A percentile compares a stretch with the other conserved stretches of the same genome.
These are phyloP conservation scores for Suillus alpinus DNA, from an alignment of 768 basidiomycete genomes.

Conservation along the genomic window DNA sequence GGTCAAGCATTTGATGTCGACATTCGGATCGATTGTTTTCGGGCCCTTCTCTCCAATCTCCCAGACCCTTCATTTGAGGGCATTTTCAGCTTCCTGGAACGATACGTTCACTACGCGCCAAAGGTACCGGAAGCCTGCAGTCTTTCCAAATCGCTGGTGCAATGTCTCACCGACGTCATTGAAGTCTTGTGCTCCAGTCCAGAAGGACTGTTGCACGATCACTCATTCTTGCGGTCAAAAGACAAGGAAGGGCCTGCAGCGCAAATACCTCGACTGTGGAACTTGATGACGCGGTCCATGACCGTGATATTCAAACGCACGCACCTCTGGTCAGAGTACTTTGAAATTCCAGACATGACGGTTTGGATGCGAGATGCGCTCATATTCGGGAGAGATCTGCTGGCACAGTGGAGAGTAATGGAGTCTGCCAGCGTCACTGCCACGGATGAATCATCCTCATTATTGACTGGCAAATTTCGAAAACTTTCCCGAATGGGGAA, in stretches of 20 bases:
- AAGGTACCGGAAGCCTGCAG: conserved; percentile 81
- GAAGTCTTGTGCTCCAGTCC: conserved; percentile 78
- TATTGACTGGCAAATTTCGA: conserved; percentile 29
- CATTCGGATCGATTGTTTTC: conserved; percentile 83
- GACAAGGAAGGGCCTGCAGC: conserved; percentile 47
- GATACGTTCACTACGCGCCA: conserved; percentile 61
- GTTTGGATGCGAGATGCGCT: conserved; percentile 98
- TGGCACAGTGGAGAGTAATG: conserved; percentile 77
- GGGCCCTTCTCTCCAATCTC: conserved; percentile 66
- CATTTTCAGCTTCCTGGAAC: conserved; percentile 62
- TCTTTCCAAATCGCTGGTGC: conserved; percentile 86
- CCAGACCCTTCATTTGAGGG: conserved; percentile 69
- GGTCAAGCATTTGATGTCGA: conserved; percentile 90
- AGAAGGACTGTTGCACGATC: conserved; percentile 65
- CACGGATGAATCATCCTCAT: conserved; percentile 17
- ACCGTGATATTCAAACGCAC: conserved; percentile 84
- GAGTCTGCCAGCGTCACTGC: conserved; percentile 52
- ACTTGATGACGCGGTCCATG: conserved; percentile 73
- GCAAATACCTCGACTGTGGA: conserved; percentile 74
- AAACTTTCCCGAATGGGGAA: conserved; percentile 61
- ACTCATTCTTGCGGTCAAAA: conserved; percentile 45
- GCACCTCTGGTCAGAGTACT: conserved; percentile 76
- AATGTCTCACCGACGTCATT: conserved; percentile 89
- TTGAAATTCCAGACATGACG: conserved; percentile 82
- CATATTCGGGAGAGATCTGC: conserved; percentile 85